Percentiles rank a stretch among this genome's conserved stretches.
These are phyloP conservation scores for Suhomyces chickasaworum DNA, from an alignment of 1,139 yeast species.

Conservation along the genomic window DNA sequence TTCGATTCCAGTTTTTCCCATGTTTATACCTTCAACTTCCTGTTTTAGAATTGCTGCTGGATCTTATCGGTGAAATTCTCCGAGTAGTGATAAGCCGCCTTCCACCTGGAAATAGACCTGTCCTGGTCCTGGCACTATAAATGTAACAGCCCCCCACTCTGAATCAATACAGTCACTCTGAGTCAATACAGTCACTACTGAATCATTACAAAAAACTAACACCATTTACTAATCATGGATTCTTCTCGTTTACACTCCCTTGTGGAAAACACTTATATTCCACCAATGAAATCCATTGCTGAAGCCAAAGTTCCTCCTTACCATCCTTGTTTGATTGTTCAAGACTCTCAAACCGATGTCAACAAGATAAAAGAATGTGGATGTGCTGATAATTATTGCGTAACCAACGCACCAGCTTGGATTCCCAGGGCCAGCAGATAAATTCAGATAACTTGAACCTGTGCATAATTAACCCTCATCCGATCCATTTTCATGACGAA, in stretches of 20 bases:
- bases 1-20: not conserved
- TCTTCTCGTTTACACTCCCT: constrained; percentile 29
- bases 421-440: constrained; percentile 33
- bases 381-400: constrained; percentile 47
- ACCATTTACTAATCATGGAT: constrained; percentile 34
- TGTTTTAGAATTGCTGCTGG: not conserved
- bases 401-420: constrained; percentile 46
- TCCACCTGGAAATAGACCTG: not conserved
- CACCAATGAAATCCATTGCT: constrained; percentile 24
- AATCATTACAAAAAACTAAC: too few species aligned
- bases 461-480: not conserved
- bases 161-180: too few species aligned
- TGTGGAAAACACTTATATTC: constrained; percentile 37
- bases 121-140: not conserved
- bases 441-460: too few species aligned
- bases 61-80: constrained; percentile 4
- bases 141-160: not conserved
- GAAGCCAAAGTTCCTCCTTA: constrained; percentile 35
- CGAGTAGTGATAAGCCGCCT: not conserved
- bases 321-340: constrained; percentile 50
- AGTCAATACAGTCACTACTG: too few species aligned
- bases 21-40: constrained; percentile 1
- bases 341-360: constrained; percentile 45
- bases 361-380: constrained; percentile 45
- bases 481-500: not conserved